phyloP scores from a whole-genome alignment of 257 asterid genomes.

The Nicotiana benthamiana region DNA sequence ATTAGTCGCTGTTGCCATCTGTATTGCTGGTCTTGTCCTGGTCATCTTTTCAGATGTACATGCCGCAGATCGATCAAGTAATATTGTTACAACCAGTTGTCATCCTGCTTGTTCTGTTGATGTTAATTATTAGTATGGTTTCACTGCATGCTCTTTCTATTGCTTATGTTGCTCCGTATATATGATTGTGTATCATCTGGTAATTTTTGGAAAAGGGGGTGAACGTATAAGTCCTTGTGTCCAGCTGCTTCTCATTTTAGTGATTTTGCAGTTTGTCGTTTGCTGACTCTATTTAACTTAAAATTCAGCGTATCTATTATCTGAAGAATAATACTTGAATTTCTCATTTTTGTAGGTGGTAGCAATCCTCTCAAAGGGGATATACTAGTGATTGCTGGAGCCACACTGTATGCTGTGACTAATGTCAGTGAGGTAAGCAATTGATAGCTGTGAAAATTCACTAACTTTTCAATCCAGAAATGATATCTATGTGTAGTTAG shows the following conservation, averaged over 20 bases:
- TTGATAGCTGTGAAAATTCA: neutral
- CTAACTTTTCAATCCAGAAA: neutral
- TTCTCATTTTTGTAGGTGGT: conserved; percentile 43
- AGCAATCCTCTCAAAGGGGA: conserved; percentile 81
- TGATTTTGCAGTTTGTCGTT: neutral
- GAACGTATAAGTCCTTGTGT: neutral
- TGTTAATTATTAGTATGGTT: neutral
- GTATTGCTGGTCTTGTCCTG: conserved; percentile 68
- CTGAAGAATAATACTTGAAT: conserved; percentile 2
- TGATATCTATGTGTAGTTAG: neutral
- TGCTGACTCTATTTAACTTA: neutral
- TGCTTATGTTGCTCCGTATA: neutral
- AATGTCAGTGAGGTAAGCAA: conserved; percentile 80
- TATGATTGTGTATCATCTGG: neutral
- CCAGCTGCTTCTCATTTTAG: neutral
- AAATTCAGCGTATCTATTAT: neutral
- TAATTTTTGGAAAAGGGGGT: neutral
- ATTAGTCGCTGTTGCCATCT: conserved; percentile 54
- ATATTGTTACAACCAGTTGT: conserved; percentile 2
- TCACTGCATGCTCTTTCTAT: neutral
- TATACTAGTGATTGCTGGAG: conserved; percentile 70
- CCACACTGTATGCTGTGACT: conserved; percentile 78
- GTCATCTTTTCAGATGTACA: conserved; percentile 89
- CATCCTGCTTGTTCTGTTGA: neutral
- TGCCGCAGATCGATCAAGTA: conserved; percentile 70